Conservation (phyloP, 2,329 filamentous ascomycete genomes). For the Calonectria henricotiae region DNA sequence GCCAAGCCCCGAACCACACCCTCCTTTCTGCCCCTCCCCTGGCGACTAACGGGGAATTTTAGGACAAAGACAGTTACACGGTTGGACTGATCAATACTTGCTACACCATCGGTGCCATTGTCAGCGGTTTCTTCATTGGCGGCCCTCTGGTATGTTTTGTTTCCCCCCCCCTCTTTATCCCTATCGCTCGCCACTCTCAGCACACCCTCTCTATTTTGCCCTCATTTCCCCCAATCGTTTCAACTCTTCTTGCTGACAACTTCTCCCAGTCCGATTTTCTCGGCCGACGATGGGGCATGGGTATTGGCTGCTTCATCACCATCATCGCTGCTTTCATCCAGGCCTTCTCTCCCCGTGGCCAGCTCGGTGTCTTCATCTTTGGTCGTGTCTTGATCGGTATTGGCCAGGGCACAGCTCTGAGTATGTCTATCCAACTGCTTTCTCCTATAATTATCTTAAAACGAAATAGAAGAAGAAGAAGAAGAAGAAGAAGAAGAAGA, state of each 20-base stretch:
- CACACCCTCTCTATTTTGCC: slow-evolving; percentile 17
- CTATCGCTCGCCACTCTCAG: slow-evolving; percentile 16
- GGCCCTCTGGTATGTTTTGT: slow-evolving; percentile 68
- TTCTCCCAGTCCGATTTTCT: slow-evolving; percentile 67
- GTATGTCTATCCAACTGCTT: slow-evolving; percentile 29
- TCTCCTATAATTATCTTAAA: too few species aligned
- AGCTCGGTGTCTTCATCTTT: slow-evolving; percentile 78
- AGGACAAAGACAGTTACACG: slow-evolving; percentile 63
- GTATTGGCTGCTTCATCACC: slow-evolving; percentile 74
- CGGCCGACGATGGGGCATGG: slow-evolving; percentile 78
- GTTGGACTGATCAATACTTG: slow-evolving; percentile 75
- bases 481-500: too few species aligned
- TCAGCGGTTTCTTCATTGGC: slow-evolving; percentile 79
- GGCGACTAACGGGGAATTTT: slow-evolving; percentile 18
- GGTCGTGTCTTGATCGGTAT: slow-evolving; percentile 80
- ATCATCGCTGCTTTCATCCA: slow-evolving; percentile 81
- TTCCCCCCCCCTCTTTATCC: neutral
- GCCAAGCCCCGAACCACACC: slow-evolving; percentile 33
- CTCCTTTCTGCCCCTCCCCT: neutral
- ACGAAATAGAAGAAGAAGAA: neutral
- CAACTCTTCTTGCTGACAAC: slow-evolving; percentile 34
- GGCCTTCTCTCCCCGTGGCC: slow-evolving; percentile 73
- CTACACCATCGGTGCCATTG: slow-evolving; percentile 80
- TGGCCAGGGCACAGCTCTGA: slow-evolving; percentile 79
- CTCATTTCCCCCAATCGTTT: neutral